Base-by-base conservation (phyloP, 176 grass and related monocot genomes). In the Carex cristatella region DNA sequence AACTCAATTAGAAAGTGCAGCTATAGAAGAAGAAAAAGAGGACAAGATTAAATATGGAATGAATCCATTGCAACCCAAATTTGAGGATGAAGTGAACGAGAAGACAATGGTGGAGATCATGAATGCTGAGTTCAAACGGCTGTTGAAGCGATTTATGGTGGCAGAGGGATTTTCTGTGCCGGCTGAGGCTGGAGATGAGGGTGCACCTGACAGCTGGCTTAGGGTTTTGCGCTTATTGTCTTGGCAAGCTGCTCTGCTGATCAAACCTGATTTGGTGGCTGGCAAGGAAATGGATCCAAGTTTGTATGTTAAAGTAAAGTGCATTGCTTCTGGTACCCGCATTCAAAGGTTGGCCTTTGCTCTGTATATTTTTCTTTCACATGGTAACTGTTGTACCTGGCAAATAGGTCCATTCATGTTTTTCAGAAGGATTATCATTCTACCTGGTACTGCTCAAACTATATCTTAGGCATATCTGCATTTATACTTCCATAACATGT, bases 271-370 rank as follows among this genome's bases (percentile, higher is more conserved):
- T 89, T 88, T 85, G 57, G 91, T 90, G 84, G 88, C 86, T 18
- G 95, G 95, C 60, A 90, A 91, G 89, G 89, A 84, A 90, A 98
- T 98, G 95, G 95, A 98, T 88, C 91, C 93, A 87, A 81, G 92
- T 69, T 83, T 88, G 18, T 98, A 98, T 88, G 91, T 98, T 65
- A 98, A 95, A 82, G 89, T 98, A 73, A 98, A 95, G 87, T 93
- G 91, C 57, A 86, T 98, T 76, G 91, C 95, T 60, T 92, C 93
- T 71, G 95, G 91, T 65, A 90, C 70, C 81, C 81, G 53, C 18
- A 83, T 84, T 58, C 93, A 98, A 61, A 98, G 93, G 95, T 98
- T 90, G 80, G 10, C 51, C 65, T 76, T 69, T 83, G 27, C 38
- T 58, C 14, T 76, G 49, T 37, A 71, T 37, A 79, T 55, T 69